Evolutionary conservation across 768 basidiomycete genomes (phyloP).

Genomic region (Lactifluus hygrophoroides): DNA sequence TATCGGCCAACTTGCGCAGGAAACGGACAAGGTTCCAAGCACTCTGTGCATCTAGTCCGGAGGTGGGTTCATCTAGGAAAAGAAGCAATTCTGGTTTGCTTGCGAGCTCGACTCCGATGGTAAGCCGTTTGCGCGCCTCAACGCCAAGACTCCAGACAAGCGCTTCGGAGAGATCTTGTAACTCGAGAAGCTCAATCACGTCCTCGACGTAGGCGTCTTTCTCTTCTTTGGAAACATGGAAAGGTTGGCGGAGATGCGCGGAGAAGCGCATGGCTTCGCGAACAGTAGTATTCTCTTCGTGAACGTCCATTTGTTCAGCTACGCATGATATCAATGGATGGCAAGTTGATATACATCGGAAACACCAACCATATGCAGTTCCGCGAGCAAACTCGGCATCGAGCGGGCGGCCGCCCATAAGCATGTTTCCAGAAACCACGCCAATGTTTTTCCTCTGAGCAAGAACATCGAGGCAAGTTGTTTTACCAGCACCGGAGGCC

Average conservation of each 20-base stretch:
- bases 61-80: constrained; percentile 50
- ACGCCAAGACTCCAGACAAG: constrained; percentile 63
- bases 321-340: constrained; percentile 20
- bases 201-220: constrained; percentile 78
- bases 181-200: constrained; percentile 75
- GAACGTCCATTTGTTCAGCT: constrained; percentile 73
- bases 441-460: constrained; percentile 72
- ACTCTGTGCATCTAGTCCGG: constrained; percentile 55
- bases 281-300: constrained; percentile 75
- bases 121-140: constrained; percentile 77
- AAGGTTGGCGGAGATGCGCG: constrained; percentile 76
- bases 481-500: constrained; percentile 74
- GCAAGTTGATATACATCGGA: constrained; percentile 22
- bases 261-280: constrained; percentile 83
- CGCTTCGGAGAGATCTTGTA: constrained; percentile 79
- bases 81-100: constrained; percentile 77
- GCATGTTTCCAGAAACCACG: constrained; percentile 52
- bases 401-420: constrained; percentile 59
- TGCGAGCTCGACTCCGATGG: constrained; percentile 87
- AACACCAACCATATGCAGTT: constrained; percentile 50
- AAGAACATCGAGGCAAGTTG: constrained; percentile 68
- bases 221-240: constrained; percentile 55
- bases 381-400: constrained; percentile 50
- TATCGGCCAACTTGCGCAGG: constrained; percentile 74
- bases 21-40: constrained; percentile 84